Base-by-base conservation (phyloP, 23 red algal species). In the Pyropia yezoensis region DNA sequence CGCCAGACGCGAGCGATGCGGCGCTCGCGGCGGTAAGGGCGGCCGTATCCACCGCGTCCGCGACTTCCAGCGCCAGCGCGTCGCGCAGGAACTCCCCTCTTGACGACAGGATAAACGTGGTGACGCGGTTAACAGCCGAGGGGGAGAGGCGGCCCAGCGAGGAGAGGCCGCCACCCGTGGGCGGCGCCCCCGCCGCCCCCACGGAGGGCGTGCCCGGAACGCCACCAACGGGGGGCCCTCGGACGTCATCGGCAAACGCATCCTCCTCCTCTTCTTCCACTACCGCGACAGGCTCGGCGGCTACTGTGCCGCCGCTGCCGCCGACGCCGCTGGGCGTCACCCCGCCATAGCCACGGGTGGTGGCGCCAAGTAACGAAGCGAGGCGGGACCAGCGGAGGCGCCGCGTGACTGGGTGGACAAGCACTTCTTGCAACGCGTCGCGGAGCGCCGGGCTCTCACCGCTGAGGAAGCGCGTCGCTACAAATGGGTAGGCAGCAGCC, bases 321-420 rank as follows among this genome's bases (percentile, higher is more conserved):
- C 39, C 39, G 39, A 3, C 11, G 39, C 39, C 39, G 39, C 39
- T 47, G 39, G 39, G 39, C 39, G 39, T 47, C 39, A 47, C 39
- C 39, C 39, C 39, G 6, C 39, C 39, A 13, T 47, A 47, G 39
- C 39, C 39, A 13, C 39, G 39, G 39, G 39, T 47, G 39, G 39
- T 47, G 57, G 75, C 61, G 27, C 77, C 69, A 14, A 96, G 50
- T 26, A 96, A 50, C 28, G 74, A 77, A 34, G 33, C 82, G 23
- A 98, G 79, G 34, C 94, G 77, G 39, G 55, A 69, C 94, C 94
- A 98, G 45, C 94, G 83, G 66, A 98, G 80, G 22, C 85, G 81
- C 29, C 77, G 68, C n/a, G 67, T 91, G 11, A 13, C 26, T 33
- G 75, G 39, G 58, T 98, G 74, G 22, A 98, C 52, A 2, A 98